These are phyloP conservation scores for Pythium dissimile DNA, from an alignment of 352 stramenopile species.

Conservation along the genomic window DNA sequence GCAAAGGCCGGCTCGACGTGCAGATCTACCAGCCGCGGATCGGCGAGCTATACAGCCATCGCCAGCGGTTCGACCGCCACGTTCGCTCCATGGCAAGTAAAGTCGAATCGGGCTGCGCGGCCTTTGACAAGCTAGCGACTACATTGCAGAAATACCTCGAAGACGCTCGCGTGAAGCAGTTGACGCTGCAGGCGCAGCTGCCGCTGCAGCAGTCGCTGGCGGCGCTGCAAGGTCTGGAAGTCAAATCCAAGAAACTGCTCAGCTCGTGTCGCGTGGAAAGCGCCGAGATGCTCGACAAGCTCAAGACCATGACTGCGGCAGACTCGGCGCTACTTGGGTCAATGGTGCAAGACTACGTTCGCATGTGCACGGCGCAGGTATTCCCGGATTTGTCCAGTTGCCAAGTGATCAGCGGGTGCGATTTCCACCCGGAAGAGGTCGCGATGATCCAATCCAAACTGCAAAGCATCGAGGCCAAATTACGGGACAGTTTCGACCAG, in stretches of 20 bases:
- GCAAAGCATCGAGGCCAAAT: slow-evolving; percentile 33
- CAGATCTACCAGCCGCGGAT: slow-evolving; percentile 84
- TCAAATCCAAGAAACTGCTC: slow-evolving; percentile 72
- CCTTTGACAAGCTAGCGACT: slow-evolving; percentile 36
- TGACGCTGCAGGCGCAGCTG: slow-evolving; percentile 58
- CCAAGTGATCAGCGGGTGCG: slow-evolving; percentile 67
- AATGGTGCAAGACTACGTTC: slow-evolving; percentile 51
- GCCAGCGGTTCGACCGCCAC: slow-evolving; percentile 68
- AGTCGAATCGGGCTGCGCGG: slow-evolving; percentile 40
- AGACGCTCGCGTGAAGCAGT: slow-evolving; percentile 38
- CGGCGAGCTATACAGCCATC: slow-evolving; percentile 76
- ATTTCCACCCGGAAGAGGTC: slow-evolving; percentile 85
- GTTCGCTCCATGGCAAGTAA: slow-evolving; percentile 54
- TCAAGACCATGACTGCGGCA: slow-evolving; percentile 26
- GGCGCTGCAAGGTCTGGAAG: slow-evolving; percentile 79
- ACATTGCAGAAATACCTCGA: slow-evolving; percentile 29
- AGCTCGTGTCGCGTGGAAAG: slow-evolving; percentile 37
- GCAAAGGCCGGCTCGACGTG: slow-evolving; percentile 77
- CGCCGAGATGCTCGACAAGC: slow-evolving; percentile 20
- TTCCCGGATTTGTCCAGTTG: slow-evolving; percentile 59
- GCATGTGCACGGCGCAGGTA: slow-evolving; percentile 44
- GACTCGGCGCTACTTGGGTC: slow-evolving; percentile 33
- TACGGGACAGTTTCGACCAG: slow-evolving; percentile 29
- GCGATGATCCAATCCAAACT: slow-evolving; percentile 38
- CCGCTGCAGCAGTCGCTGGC: slow-evolving; percentile 73